Base-by-base conservation (phyloP, 768 basidiomycete species). In the Hydnomerulius pinastri region DNA sequence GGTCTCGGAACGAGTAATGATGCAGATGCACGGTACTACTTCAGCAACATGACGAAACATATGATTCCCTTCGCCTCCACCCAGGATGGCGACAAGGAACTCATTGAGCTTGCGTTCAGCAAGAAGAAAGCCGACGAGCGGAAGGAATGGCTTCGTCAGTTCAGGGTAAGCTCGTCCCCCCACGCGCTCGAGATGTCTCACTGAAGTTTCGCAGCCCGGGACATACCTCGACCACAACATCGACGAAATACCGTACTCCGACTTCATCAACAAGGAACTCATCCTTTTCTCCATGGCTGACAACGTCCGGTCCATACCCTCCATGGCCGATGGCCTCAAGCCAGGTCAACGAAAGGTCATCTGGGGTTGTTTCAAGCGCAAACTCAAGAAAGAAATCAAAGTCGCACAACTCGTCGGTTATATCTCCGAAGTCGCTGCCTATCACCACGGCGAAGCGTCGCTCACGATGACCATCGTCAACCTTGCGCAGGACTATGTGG, bases 281-380 rank as follows among this genome's bases (percentile, higher is more conserved):
- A 98, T 99, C 52, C 78, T 98, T 23, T 99, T 98, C 79, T 99
- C 97, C 1, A 98, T 98, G 92, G 97, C 97, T 4, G 97, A 99
- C 65, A 98, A 98, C 62, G 82, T 97, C 56, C 94, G 97, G 48
- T 99, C 97, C 4, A 98, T 99, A 57, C 97, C 97, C 2, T 97
- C 89, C 0, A 80, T 92, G 13, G 84, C 85, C 11, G 97, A 98
- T 65, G 97, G 97, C 37, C 75, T 99, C 50, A 99, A 99, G 70
- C 96, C 97, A 33, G 95, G 94, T 67, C 97, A 99, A 64, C 79
- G 97, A 32, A 99, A 99, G 67, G 92, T 99, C 37, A 81, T 98
- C 27, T 98, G 93, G 85, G 92, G 78, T 59, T 93, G 90, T 69
- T 98, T 98, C 79, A 97, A 91, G 72, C 84, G 91, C 48, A 98